Percentiles rank a stretch among this genome's conserved stretches.
Conservation (phyloP, 2,329 filamentous ascomycete species). For the Phialophora chinensis region DNA sequence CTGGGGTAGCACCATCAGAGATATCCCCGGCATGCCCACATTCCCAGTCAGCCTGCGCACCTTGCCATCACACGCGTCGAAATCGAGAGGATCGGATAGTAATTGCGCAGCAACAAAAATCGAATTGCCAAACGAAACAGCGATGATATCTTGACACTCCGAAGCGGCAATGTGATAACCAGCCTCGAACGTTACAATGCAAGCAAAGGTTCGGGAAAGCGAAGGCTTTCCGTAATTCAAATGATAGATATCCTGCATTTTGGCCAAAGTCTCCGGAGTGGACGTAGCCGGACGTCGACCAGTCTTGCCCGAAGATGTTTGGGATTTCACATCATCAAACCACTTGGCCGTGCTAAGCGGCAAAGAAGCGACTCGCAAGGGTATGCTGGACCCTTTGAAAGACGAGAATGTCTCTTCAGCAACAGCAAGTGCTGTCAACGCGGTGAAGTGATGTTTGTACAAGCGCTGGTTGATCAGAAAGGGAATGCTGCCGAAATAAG, state of each 20-base stretch:
- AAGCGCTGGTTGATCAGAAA: background rate
- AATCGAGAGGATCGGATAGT: conserved; percentile 37
- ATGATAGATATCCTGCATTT: background rate
- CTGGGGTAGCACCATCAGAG: conserved; percentile 31
- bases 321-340: background rate
- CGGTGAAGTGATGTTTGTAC: background rate
- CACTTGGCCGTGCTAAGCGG: background rate
- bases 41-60: conserved; percentile 41
- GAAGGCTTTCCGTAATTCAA: background rate
- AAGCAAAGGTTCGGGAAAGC: background rate
- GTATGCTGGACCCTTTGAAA: background rate
- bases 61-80: background rate
- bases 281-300: too few relatives aligned
- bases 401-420: background rate
- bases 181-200: background rate
- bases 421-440: background rate
- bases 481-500: background rate
- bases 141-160: conserved; percentile 33
- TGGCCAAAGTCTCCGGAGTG: background rate
- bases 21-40: conserved; percentile 32
- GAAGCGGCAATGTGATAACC: conserved; percentile 15
- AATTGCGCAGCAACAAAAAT: conserved; percentile 38
- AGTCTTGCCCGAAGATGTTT: background rate
- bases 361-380: background rate
- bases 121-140: conserved; percentile 41